phyloP scores from a whole-genome alignment of 495 filamentous ascomycete genomes.

The Aspergillus carlsbadensis region DNA sequence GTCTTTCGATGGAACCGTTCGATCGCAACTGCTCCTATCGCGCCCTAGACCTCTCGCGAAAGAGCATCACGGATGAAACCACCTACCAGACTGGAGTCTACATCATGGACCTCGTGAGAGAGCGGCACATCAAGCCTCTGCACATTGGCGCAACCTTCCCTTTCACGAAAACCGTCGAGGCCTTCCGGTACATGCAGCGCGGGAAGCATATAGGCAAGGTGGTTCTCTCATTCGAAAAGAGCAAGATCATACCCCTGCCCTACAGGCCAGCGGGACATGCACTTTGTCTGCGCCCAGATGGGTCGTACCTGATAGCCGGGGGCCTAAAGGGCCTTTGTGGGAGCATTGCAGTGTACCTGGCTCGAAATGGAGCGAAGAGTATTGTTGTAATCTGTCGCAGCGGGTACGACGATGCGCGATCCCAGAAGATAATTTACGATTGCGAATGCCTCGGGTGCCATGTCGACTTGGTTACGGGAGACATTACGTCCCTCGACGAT shows the following conservation, averaged over 20 bases:
- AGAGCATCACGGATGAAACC: neutral
- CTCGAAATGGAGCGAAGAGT: neutral
- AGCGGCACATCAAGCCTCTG: conserved; percentile 37
- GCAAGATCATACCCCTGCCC: neutral
- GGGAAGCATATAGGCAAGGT: conserved; percentile 49
- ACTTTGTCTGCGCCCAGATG: neutral
- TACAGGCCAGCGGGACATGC: neutral
- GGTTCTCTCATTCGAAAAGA: conserved; percentile 25
- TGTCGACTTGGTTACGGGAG: neutral
- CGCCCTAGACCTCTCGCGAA: conserved; percentile 19
- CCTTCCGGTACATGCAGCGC: conserved; percentile 33
- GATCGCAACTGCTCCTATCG: conserved; percentile 26
- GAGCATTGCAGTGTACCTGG: neutral
- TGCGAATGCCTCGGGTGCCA: too few species aligned
- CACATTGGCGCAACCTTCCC: conserved; percentile 23
- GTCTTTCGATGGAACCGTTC: conserved; percentile 36
- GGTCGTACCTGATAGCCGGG: conserved; percentile 10
- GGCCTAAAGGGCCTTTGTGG: conserved; percentile 10
- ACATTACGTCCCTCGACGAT: conserved; percentile 4
- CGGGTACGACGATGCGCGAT: conserved; percentile 6
- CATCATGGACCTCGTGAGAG: neutral
- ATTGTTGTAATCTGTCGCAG: conserved; percentile 7
- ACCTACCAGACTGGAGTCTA: neutral
- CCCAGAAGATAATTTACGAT: too few species aligned
- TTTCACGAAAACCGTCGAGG: conserved; percentile 17